A percentile compares a stretch with the other conserved stretches of the same genome.
phyloP scores from a whole-genome alignment of 345 rosid species.

The Eucalyptus sp. region DNA sequence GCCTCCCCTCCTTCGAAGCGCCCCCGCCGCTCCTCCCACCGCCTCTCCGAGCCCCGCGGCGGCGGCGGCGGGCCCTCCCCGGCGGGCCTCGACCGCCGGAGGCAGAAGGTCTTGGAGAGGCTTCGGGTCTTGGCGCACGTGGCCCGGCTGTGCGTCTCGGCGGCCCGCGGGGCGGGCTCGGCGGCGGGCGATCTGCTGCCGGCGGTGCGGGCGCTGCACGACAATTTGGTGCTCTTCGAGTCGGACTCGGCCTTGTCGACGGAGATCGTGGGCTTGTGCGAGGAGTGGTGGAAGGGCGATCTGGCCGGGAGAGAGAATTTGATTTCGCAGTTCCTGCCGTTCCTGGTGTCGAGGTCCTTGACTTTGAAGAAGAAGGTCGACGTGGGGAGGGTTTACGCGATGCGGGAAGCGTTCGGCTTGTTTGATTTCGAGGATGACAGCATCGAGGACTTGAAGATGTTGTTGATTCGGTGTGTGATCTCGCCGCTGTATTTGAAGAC shows the following conservation, averaged over 20 bases:
- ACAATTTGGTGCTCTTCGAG: conserved; percentile 56
- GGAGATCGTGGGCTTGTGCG: conserved; percentile 65
- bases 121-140: conserved; percentile 39
- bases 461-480: conserved; percentile 70
- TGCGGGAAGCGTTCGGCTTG: conserved; percentile 62
- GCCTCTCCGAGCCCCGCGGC: neutral
- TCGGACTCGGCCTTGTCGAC: conserved; percentile 41
- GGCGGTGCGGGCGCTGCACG: conserved; percentile 50
- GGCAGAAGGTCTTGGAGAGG: conserved; percentile 15
- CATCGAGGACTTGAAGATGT: conserved; percentile 65
- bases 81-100: neutral
- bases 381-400: conserved; percentile 56
- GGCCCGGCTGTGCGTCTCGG: conserved; percentile 28
- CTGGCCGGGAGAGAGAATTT: conserved; percentile 38
- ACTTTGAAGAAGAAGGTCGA: conserved; percentile 81
- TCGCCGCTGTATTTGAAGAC: conserved; percentile 70
- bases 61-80: neutral
- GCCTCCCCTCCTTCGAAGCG: conserved; percentile 11
- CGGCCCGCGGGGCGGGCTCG: conserved; percentile 34
- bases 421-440: conserved; percentile 90
- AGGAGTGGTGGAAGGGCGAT: conserved; percentile 76
- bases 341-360: conserved; percentile 60
- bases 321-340: conserved; percentile 78
- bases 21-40: conserved; percentile 3
- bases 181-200: conserved; percentile 38